phyloP scores from a whole-genome alignment of 2,329 filamentous ascomycete genomes.

The Fusarium siculi region DNA sequence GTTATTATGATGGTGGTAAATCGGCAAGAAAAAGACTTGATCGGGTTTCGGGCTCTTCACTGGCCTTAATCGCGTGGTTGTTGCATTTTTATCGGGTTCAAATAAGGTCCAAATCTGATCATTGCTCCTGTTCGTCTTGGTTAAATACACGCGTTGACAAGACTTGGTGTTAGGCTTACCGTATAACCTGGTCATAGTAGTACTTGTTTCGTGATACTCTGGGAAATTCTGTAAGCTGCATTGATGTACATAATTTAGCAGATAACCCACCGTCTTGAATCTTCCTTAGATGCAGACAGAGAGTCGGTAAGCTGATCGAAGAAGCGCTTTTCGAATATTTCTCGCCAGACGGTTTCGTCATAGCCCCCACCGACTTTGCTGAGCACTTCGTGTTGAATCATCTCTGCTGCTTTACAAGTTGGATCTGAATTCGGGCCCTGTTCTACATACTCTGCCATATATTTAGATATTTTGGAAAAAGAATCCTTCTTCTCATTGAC shows the following conservation, averaged over 20 bases:
- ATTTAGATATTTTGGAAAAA: accelerated
- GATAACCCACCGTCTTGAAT: background rate
- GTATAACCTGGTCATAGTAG: slow-evolving; percentile 24
- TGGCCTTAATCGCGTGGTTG: background rate
- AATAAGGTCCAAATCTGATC: background rate
- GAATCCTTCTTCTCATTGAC: background rate
- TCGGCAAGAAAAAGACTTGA: slow-evolving; percentile 28
- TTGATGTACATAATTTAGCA: accelerated
- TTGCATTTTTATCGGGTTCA: background rate
- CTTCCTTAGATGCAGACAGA: background rate
- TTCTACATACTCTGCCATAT: accelerated
- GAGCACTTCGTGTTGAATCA: background rate
- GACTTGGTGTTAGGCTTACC: background rate
- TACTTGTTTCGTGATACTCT: slow-evolving; percentile 28
- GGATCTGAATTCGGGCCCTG: background rate
- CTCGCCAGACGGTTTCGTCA: background rate
- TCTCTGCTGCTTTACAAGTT: background rate
- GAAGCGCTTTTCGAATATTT: slow-evolving; percentile 6
- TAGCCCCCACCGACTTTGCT: slow-evolving; percentile 4
- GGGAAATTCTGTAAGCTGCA: background rate
- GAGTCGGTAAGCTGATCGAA: slow-evolving; percentile 7
- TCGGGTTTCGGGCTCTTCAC: slow-evolving; percentile 17
- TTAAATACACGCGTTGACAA: background rate
- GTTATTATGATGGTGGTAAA: background rate
- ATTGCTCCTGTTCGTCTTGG: background rate